Percentiles rank a stretch among this genome's conserved stretches.
Evolutionary conservation across 2,329 filamentous ascomycete species (phyloP).

Genomic region (Lachnellula hyalina): DNA sequence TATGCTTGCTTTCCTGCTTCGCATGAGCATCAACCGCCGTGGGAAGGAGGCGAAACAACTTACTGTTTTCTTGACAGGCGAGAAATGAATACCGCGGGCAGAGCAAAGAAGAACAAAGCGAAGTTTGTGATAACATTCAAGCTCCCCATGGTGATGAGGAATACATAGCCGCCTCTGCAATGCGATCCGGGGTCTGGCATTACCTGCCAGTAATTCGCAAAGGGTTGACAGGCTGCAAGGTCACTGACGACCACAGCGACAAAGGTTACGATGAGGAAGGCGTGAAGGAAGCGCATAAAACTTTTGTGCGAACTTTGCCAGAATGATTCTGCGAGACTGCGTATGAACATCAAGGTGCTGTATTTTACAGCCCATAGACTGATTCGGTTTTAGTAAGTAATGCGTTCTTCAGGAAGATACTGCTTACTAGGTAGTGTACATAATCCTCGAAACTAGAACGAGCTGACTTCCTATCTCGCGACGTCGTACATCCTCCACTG

Average conservation of each 20-base stretch:
- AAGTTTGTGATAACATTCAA: conserved; percentile 86
- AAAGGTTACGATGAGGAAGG: conserved; percentile 71
- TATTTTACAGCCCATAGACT: conserved; percentile 90
- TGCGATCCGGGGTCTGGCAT: conserved; percentile 74
- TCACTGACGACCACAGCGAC: conserved; percentile 72
- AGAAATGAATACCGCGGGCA: conserved; percentile 78
- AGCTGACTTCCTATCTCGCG: conserved; percentile 71
- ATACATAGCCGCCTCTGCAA: conserved; percentile 79
- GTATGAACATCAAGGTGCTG: conserved; percentile 84
- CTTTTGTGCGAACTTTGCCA: conserved; percentile 73
- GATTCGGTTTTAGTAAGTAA: conserved; percentile 4
- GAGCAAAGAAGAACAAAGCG: conserved; percentile 77
- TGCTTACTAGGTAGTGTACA: conserved; percentile 82
- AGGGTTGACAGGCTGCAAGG: conserved; percentile 74
- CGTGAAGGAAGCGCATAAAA: conserved; percentile 65
- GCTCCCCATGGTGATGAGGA: conserved; percentile 78
- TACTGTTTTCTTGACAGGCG: conserved; percentile 58
- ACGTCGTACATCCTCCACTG: conserved; percentile 52
- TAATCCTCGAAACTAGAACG: conserved; percentile 74
- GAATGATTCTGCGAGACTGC: conserved; percentile 71
- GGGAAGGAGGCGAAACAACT: not conserved
- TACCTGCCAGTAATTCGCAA: conserved; percentile 71
- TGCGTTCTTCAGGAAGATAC: conserved; percentile 1
- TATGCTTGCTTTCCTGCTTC: conserved; percentile 66
- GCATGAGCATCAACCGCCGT: conserved; percentile 1